Conservation (phyloP, 73 alveolate genomes). For the Tetrahymena elliotti region DNA sequence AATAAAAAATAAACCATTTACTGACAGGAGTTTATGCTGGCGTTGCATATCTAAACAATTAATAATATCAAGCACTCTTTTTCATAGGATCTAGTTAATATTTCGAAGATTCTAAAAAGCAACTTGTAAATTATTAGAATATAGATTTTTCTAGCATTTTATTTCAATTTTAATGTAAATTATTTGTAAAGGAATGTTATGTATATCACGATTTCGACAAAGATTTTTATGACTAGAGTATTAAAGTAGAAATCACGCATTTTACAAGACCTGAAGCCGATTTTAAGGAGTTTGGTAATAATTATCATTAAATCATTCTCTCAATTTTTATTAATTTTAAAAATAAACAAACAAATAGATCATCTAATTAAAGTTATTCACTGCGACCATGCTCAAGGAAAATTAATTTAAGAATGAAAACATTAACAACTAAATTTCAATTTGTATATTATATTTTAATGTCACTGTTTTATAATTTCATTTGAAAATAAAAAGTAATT, state of each 20-base stretch:
- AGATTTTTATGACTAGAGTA: constrained; percentile 17
- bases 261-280: constrained; percentile 35
- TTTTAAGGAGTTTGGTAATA: constrained; percentile 29
- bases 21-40: constrained; percentile 41
- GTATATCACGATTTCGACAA: constrained; percentile 29
- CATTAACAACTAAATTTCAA: background rate
- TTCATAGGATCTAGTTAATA: constrained; percentile 30
- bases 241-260: constrained; percentile 17
- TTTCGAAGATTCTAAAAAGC: background rate
- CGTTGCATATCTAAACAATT: background rate
- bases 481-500: no score
- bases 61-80: background rate
- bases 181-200: background rate
- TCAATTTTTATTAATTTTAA: background rate
- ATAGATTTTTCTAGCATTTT: background rate
- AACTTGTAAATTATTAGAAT: background rate
- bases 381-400: background rate
- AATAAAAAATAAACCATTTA: background rate
- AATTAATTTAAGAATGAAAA: background rate
- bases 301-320: background rate
- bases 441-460: no score
- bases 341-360: background rate
- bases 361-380: background rate
- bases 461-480: background rate
- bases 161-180: background rate